Base-by-base conservation (phyloP, 352 stramenopile genomes). In the Phytophthora pini region DNA sequence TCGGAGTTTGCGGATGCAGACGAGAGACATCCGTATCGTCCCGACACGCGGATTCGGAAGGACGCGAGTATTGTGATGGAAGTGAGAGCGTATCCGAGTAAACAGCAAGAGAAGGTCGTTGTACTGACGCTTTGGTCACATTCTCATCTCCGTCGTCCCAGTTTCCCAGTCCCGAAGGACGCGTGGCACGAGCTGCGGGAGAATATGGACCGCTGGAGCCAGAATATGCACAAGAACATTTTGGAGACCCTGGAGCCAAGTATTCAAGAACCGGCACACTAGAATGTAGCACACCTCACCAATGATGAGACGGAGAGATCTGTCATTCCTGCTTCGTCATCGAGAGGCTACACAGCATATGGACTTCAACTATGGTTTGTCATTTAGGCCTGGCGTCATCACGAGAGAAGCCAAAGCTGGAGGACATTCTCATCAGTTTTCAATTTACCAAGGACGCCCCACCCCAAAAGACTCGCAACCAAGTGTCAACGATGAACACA, bases 1-100 rank as follows among this genome's bases (percentile, higher is more conserved):
- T 61, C 58, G 3, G 73, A 80, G 41, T 81, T 69, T 17, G 76
- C 81, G 13, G 68, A 84, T 50, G 47, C 68, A 38, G 76, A 84
- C 50, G 61, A 80, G 8, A 52, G 70, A 45, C 51, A 82, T 32
- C 76, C 72, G 38, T 84, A 82, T 47, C 29, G 61, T 8, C 61
- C 76, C 0, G 15, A 55, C 15, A 51, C 64, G 15, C 72, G 76
- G 2, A 55, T 76, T 22, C 72, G 76, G 7, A 69, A 70, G 20
- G 76, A 84, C 45, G 55, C 72, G 8, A 82, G 47, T 31, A 49
- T 47, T 6, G 55, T 67, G 5, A 70, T 70, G 55, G 61, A 70
- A 10, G 52, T 67, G 27, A 17, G 38, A 29, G 22, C 55, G 5
- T 56, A 59, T 26, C 38, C 38, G 34, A 29, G 48, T 17, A 6